phyloP scores from a whole-genome alignment of 1,139 yeast genomes.

The Arxiozyma telluris region DNA sequence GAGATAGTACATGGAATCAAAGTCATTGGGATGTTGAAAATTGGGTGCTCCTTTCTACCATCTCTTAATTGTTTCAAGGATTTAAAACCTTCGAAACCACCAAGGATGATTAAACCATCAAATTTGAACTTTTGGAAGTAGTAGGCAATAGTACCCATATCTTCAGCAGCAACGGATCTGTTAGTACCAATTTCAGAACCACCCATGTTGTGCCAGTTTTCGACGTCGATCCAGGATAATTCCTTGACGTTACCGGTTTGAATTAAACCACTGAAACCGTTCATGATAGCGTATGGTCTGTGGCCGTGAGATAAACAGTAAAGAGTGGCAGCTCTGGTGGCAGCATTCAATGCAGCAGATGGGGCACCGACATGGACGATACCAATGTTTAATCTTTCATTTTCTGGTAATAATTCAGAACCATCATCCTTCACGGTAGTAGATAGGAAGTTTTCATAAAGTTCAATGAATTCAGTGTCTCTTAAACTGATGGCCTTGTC shows the following conservation, averaged over 20 bases:
- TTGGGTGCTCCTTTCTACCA: conserved; percentile 57
- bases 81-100: conserved; percentile 74
- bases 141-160: conserved; percentile 66
- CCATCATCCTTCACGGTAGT: conserved; percentile 56
- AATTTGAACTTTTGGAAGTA: conserved; percentile 63
- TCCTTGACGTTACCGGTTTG: conserved; percentile 60
- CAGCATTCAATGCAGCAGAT: conserved; percentile 73
- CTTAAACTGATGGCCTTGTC: conserved; percentile 59
- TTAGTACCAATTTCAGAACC: conserved; percentile 82
- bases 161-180: conserved; percentile 60
- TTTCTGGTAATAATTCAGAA: conserved; percentile 43
- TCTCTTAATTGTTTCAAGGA: conserved; percentile 59
- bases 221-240: conserved; percentile 59
- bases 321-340: conserved; percentile 65
- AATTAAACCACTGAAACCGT: conserved; percentile 71
- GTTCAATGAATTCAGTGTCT: conserved; percentile 64
- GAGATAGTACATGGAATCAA: conserved; percentile 77
- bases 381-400: conserved; percentile 55
- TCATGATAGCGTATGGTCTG: conserved; percentile 60
- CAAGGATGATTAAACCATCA: conserved; percentile 66
- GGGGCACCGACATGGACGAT: conserved; percentile 77
- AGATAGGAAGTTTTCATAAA: conserved; percentile 54
- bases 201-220: conserved; percentile 66
- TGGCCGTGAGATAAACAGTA: conserved; percentile 73
- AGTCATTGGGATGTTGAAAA: conserved; percentile 68